phyloP scores from a whole-genome alignment of 2,329 filamentous ascomycete genomes.

The Emydomyces testavorans region DNA sequence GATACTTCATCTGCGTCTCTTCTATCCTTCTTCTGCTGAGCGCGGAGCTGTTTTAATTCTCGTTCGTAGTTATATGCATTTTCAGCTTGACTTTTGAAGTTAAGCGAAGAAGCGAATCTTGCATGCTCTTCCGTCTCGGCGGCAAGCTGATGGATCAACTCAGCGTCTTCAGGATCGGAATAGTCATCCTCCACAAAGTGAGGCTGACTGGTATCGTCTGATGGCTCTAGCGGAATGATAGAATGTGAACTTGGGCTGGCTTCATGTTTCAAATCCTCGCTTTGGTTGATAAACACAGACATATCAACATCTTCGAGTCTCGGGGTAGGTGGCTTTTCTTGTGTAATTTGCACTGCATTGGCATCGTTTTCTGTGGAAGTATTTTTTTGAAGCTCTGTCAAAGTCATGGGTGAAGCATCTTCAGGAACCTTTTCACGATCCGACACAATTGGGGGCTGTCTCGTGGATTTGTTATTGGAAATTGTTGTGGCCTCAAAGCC shows the following conservation, averaged over 20 bases:
- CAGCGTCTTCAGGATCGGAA: conserved; percentile 85
- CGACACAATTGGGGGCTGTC: neutral
- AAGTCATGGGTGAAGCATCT: neutral
- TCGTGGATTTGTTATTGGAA: neutral
- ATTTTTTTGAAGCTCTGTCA: neutral
- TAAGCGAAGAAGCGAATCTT: conserved; percentile 78
- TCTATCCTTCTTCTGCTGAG: conserved; percentile 92
- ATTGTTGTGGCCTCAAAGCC: neutral
- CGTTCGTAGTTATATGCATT: conserved; percentile 71
- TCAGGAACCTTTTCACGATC: neutral
- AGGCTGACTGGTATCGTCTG: neutral
- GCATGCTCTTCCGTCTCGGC: conserved; percentile 89
- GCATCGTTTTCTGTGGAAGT: neutral
- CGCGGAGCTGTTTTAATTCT: conserved; percentile 74
- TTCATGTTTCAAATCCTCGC: neutral
- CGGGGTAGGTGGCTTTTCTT: conserved; percentile 34
- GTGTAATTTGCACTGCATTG: neutral
- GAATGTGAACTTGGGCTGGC: neutral
- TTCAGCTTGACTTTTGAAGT: conserved; percentile 58
- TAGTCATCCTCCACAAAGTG: conserved; percentile 38
- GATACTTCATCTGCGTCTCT: conserved; percentile 95
- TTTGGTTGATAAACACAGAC: neutral
- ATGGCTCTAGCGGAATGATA: neutral
- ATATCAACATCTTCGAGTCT: conserved; percentile 42
- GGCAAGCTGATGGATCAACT: conserved; percentile 73